phyloP scores from a whole-genome alignment of 2,329 filamentous ascomycete species.

The Myriosclerotinia curreyana region DNA sequence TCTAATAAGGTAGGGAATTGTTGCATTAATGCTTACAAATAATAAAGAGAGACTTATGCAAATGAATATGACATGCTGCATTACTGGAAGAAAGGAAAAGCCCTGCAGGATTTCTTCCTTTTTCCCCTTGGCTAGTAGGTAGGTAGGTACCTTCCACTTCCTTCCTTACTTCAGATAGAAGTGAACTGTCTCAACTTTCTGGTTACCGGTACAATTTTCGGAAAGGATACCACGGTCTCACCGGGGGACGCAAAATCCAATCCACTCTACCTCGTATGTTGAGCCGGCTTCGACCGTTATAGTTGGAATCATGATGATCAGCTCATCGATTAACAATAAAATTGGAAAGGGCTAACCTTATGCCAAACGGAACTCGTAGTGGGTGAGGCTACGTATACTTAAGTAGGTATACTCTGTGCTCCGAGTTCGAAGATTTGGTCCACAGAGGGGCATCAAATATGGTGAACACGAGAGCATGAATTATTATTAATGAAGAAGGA shows the following conservation, averaged over 20 bases:
- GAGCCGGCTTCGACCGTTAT: background rate
- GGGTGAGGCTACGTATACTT: background rate
- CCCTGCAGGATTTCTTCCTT: background rate
- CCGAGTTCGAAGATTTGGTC: background rate
- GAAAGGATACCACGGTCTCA: background rate
- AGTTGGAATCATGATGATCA: background rate
- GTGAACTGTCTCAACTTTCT: background rate
- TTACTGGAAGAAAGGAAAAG: background rate
- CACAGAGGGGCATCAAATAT: conserved; percentile 12
- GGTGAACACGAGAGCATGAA: conserved; percentile 14
- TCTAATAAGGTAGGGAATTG: conserved; percentile 2
- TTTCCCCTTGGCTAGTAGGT: background rate
- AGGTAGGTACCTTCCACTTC: no score
- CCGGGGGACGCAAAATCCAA: background rate
- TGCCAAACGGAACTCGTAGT: background rate
- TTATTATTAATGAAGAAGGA: conserved; percentile 11
- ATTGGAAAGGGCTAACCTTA: conserved; percentile 6
- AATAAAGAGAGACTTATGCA: conserved; percentile 12
- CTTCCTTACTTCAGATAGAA: background rate
- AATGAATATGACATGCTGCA: background rate
- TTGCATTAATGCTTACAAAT: background rate
- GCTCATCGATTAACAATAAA: conserved; percentile 3
- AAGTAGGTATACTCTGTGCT: no score
- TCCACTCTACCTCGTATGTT: conserved; percentile 14
- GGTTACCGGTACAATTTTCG: no score